Conservation (phyloP, 2,329 filamentous ascomycete species). For the Fusarium caatingaense region DNA sequence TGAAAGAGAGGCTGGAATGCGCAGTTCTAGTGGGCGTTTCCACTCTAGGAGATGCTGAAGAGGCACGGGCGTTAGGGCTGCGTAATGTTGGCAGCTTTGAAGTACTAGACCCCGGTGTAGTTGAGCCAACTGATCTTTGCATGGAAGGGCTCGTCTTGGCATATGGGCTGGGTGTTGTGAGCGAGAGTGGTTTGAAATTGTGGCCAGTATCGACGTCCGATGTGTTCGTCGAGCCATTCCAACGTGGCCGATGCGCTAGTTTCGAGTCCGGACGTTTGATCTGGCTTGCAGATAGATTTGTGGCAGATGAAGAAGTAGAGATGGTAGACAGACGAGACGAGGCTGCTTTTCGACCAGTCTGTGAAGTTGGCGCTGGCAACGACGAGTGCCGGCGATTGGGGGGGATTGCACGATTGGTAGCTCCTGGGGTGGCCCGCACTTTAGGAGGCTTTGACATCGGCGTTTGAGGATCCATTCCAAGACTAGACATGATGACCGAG, state of each 20-base stretch:
- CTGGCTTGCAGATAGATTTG: conserved; percentile 53
- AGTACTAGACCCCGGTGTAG: conserved; percentile 55
- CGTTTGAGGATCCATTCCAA: conserved; percentile 62
- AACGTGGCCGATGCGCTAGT: conserved; percentile 72
- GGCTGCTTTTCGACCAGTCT: conserved; percentile 56
- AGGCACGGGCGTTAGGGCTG: conserved; percentile 59
- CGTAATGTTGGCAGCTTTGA: conserved; percentile 64
- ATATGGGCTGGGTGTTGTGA: conserved; percentile 70
- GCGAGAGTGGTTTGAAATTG: conserved; percentile 71
- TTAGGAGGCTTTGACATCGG: conserved; percentile 57
- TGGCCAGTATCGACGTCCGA: conserved; percentile 73
- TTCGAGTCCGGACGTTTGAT: conserved; percentile 60
- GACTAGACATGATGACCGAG: conserved; percentile 69
- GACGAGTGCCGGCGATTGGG: conserved; percentile 60
- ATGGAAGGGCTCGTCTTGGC: conserved; percentile 58
- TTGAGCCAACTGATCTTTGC: conserved; percentile 56
- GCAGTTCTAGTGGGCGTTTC: conserved; percentile 59
- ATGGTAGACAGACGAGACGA: conserved; percentile 60
- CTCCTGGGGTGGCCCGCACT: conserved; percentile 60
- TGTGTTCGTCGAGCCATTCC: conserved; percentile 76
- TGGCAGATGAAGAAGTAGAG: conserved; percentile 62
- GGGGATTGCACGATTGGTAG: conserved; percentile 60
- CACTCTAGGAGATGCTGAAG: conserved; percentile 60
- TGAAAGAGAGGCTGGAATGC: conserved; percentile 62
- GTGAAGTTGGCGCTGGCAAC: conserved; percentile 58